phyloP scores from a whole-genome alignment of 768 basidiomycete genomes.

The Tricholoma terreum region DNA sequence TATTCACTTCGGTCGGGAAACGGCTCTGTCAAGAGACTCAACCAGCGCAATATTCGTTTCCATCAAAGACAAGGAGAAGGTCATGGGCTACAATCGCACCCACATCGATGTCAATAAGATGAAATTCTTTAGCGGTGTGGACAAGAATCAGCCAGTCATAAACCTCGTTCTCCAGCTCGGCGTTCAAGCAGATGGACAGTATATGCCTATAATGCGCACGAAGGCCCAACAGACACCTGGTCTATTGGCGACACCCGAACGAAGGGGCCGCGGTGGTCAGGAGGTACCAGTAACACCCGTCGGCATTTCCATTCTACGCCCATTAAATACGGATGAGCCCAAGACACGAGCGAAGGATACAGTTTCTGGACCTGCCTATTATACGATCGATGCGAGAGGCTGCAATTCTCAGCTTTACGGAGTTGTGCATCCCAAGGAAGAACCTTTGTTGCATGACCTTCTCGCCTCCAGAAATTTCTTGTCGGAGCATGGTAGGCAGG shows the following conservation, averaged over 20 bases:
- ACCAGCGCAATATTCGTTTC: not conserved
- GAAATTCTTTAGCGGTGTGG: not conserved
- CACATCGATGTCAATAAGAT: not conserved
- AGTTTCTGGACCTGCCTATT: not conserved
- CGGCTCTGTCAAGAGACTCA: not conserved
- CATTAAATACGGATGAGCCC: not conserved
- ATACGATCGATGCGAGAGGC: not conserved
- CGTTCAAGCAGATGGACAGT: not conserved
- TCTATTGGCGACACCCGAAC: not conserved
- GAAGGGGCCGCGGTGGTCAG: not conserved
- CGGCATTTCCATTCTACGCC: not conserved
- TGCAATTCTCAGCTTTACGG: not conserved
- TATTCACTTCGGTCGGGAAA: not conserved
- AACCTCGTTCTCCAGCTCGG: not conserved
- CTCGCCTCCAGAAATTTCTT: not conserved
- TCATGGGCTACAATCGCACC: not conserved
- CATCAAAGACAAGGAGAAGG: not conserved
- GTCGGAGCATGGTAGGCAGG: not conserved
- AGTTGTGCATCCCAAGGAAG: not conserved
- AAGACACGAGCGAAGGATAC: not conserved
- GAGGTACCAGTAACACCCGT: not conserved
- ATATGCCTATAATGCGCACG: not conserved
- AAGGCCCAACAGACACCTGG: not conserved
- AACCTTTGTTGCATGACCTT: not conserved
- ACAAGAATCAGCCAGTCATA: not conserved